Percentiles rank a stretch among this genome's conserved stretches.
Conservation (phyloP, 2,329 filamentous ascomycete species). For the Xylariaceae sp. region DNA sequence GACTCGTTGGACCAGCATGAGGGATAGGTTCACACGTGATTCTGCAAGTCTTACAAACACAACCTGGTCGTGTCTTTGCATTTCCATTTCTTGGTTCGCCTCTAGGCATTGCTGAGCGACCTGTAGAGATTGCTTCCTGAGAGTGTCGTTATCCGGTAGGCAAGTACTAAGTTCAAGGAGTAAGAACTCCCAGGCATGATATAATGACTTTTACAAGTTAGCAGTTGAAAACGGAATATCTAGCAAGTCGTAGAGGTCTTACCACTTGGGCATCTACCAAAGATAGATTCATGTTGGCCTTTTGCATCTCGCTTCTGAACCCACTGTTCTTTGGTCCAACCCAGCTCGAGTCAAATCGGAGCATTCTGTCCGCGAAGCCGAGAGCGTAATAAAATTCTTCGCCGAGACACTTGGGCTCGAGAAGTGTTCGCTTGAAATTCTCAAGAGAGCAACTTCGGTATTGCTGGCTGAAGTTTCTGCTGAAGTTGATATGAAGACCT, state of each 20-base stretch:
- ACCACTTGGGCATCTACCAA: constrained; percentile 89
- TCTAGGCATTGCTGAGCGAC: constrained; percentile 75
- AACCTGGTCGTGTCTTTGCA: constrained; percentile 65
- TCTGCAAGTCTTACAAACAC: constrained; percentile 71
- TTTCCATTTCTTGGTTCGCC: constrained; percentile 70
- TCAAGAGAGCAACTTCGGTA: constrained; percentile 72
- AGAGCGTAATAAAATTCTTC: constrained; percentile 82
- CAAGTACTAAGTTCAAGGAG: constrained; percentile 76
- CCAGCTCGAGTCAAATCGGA: constrained; percentile 79
- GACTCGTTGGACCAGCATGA: constrained; percentile 78
- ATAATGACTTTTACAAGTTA: constrained; percentile 59
- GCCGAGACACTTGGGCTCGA: constrained; percentile 67
- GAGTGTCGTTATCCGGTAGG: constrained; percentile 48
- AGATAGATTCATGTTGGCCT: constrained; percentile 87
- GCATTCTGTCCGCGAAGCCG: constrained; percentile 69
- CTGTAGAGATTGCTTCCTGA: constrained; percentile 69
- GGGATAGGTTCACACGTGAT: constrained; percentile 73
- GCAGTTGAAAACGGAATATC: neutral
- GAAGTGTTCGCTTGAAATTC: constrained; percentile 73
- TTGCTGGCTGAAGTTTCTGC: constrained; percentile 76
- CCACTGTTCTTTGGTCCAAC: constrained; percentile 64
- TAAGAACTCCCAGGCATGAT: constrained; percentile 86
- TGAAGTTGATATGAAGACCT: constrained; percentile 81
- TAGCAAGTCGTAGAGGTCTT: constrained; percentile 43
- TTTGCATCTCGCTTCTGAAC: constrained; percentile 77